phyloP scores from a whole-genome alignment of 495 filamentous ascomycete species.

The Lineolata rhizophorae region DNA sequence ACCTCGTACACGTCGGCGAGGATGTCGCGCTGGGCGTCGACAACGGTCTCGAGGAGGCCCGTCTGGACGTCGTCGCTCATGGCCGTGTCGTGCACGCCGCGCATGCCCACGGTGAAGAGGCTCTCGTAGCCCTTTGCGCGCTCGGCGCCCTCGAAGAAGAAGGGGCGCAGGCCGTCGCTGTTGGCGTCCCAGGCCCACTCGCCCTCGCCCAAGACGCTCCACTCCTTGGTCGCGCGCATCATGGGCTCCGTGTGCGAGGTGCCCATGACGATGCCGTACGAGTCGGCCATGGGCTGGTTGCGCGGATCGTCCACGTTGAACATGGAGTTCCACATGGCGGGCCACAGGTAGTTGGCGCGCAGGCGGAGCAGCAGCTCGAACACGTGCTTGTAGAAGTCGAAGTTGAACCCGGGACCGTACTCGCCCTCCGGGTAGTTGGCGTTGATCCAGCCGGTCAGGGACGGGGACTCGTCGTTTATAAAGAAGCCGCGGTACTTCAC shows the following conservation, averaged over 20 bases:
- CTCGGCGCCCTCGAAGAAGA: conserved; percentile 43
- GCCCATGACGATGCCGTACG: conserved; percentile 50
- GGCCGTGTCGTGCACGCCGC: conserved; percentile 42
- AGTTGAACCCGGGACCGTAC: conserved; percentile 37
- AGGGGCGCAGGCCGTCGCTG: conserved; percentile 38
- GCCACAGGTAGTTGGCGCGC: conserved; percentile 57
- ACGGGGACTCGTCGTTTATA: conserved; percentile 58
- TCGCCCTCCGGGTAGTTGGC: conserved; percentile 23
- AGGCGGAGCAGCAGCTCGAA: conserved; percentile 51
- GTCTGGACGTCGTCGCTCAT: conserved; percentile 33
- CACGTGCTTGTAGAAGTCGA: conserved; percentile 42
- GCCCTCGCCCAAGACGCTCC: conserved; percentile 32
- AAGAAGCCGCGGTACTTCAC: conserved; percentile 64
- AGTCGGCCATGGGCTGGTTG: conserved; percentile 45
- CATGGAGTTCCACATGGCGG: conserved; percentile 46
- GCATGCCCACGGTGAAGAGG: conserved; percentile 52
- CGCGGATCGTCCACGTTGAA: conserved; percentile 47
- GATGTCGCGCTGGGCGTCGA: conserved; percentile 34
- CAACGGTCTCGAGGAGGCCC: conserved; percentile 33
- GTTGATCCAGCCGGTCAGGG: conserved; percentile 45
- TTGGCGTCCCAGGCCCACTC: conserved; percentile 46
- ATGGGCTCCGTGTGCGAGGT: conserved; percentile 57
- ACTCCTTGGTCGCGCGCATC: conserved; percentile 51
- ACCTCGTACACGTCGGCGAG: conserved; percentile 31
- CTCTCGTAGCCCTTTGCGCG: conserved; percentile 41